Evolutionary conservation across 163 green algal species (phyloP).

Genomic region (Volvox carteri): DNA sequence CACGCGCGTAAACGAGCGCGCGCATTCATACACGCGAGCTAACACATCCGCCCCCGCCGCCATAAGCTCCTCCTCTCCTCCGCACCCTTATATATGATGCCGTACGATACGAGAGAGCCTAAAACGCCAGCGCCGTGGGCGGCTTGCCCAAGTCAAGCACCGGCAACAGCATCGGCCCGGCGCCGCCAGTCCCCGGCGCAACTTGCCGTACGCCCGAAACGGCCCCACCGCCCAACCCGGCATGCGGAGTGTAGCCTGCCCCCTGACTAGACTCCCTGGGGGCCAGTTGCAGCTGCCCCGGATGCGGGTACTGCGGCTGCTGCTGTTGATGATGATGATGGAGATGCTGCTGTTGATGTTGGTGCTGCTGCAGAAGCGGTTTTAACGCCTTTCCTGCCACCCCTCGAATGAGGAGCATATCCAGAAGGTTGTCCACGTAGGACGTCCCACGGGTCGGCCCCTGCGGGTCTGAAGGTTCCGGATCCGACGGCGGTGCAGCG

Average conservation of each 20-base stretch:
- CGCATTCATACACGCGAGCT: no score
- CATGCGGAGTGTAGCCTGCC: no score
- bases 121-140: conserved; percentile 13
- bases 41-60: no score
- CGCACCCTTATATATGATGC: no score
- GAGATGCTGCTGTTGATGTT: neutral
- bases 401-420: neutral
- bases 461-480: neutral
- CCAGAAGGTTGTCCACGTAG: conserved; percentile 5
- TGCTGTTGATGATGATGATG: neutral
- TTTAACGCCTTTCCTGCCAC: neutral
- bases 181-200: neutral
- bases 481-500: neutral
- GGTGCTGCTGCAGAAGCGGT: neutral
- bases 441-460: neutral
- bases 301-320: neutral
- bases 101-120: no score
- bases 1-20: no score
- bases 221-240: neutral
- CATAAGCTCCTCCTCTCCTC: no score
- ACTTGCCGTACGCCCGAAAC: neutral
- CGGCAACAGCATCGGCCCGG: neutral
- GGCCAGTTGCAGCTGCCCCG: neutral
- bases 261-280: neutral
- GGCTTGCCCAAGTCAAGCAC: conserved; percentile 50